phyloP scores from a whole-genome alignment of 2,329 filamentous ascomycete species.

The Fusarium staphyleae region DNA sequence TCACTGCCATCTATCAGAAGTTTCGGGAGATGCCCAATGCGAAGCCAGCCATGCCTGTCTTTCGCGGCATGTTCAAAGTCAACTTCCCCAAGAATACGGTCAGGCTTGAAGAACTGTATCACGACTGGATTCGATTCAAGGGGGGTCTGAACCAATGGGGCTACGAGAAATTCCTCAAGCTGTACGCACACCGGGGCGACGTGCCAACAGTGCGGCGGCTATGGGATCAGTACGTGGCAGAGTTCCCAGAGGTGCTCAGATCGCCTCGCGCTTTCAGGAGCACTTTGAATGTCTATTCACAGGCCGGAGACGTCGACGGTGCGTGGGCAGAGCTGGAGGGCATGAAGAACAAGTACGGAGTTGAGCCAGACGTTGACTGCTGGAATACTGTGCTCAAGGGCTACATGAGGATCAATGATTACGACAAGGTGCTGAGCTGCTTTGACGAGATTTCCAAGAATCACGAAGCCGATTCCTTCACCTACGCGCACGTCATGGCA shows the following conservation, averaged over 20 bases:
- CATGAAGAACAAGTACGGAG: constrained; percentile 62
- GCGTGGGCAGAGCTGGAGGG: constrained; percentile 68
- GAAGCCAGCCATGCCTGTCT: constrained; percentile 48
- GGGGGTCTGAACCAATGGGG: constrained; percentile 52
- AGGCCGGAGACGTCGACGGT: constrained; percentile 67
- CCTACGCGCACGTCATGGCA: constrained; percentile 77
- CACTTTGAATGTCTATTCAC: constrained; percentile 75
- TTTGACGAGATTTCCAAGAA: constrained; percentile 66
- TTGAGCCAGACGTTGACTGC: constrained; percentile 64
- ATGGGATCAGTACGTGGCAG: constrained; percentile 52
- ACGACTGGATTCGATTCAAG: constrained; percentile 56
- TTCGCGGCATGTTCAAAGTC: constrained; percentile 56
- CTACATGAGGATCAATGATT: constrained; percentile 70
- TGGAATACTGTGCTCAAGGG: constrained; percentile 84
- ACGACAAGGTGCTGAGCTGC: constrained; percentile 67
- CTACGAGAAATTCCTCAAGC: constrained; percentile 57
- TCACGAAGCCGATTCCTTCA: constrained; percentile 65
- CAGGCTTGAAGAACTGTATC: constrained; percentile 55
- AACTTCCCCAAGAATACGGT: constrained; percentile 48
- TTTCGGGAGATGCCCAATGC: constrained; percentile 54
- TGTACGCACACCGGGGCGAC: constrained; percentile 58
- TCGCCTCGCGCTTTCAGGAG: constrained; percentile 56
- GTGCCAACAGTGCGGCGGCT: constrained; percentile 53
- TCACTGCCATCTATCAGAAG: constrained; percentile 53
- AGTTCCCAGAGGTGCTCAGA: constrained; percentile 47